Conservation (phyloP, 371 early-diverging fungal genomes). For the Mucor irregularis region DNA sequence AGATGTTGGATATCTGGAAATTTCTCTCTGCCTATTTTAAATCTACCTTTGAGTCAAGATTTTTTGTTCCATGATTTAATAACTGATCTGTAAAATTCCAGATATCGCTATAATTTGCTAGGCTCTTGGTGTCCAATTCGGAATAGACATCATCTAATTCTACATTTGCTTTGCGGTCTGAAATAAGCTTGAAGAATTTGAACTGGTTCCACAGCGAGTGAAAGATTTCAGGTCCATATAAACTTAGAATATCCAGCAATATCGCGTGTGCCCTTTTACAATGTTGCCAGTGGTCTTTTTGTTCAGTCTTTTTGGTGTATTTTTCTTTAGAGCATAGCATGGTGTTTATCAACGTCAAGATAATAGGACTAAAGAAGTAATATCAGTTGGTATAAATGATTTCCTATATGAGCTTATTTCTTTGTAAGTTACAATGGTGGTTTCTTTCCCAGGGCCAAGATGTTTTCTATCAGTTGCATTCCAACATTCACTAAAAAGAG, state of each 20-base stretch:
- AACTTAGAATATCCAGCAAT: slow-evolving; percentile 10
- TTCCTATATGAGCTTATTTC: not conserved
- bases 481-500: slow-evolving; percentile 13
- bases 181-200: slow-evolving; percentile 1
- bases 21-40: not conserved
- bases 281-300: slow-evolving; percentile 10
- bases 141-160: slow-evolving; percentile 14
- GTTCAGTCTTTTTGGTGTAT: not conserved
- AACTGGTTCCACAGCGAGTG: slow-evolving; percentile 21
- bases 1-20: too few species aligned
- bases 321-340: slow-evolving; percentile 11
- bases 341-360: slow-evolving; percentile 14
- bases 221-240: slow-evolving; percentile 21
- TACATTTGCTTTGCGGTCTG: not conserved
- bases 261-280: slow-evolving; percentile 20
- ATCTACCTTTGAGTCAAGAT: slow-evolving; percentile 10
- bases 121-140: slow-evolving; percentile 2
- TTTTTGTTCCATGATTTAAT: not conserved
- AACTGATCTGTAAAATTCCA: slow-evolving; percentile 11
- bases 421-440: slow-evolving; percentile 19
- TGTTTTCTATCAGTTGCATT: slow-evolving; percentile 26
- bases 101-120: slow-evolving; percentile 15
- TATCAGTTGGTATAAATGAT: not conserved
- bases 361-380: slow-evolving; percentile 3
- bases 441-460: slow-evolving; percentile 15